phyloP scores from a whole-genome alignment of 192 early-diverging fungal species.

The Backusella sp. region DNA sequence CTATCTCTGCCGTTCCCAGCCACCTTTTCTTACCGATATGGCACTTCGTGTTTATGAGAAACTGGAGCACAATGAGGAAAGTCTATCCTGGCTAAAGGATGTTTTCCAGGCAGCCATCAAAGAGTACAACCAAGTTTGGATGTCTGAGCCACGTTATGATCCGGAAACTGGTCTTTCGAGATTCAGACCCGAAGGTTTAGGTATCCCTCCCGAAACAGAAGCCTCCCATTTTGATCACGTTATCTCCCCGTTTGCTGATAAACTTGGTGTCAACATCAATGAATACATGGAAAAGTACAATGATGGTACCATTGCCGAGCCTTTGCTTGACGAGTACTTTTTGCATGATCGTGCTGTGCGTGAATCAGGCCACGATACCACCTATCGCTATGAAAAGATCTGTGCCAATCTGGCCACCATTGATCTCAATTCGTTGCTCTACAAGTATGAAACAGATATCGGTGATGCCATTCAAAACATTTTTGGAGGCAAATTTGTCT shows the following conservation, averaged over 20 bases:
- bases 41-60: constrained; percentile 71
- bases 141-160: constrained; percentile 77
- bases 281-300: constrained; percentile 79
- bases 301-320: constrained; percentile 65
- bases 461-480: constrained; percentile 64
- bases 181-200: constrained; percentile 85
- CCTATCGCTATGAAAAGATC: constrained; percentile 88
- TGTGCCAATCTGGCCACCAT: constrained; percentile 92
- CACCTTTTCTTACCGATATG: constrained; percentile 99
- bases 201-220: constrained; percentile 99
- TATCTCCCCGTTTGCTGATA: constrained; percentile 76
- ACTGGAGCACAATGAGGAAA: constrained; percentile 55
- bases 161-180: constrained; percentile 72
- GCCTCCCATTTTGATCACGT: constrained; percentile 86
- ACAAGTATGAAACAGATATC: constrained; percentile 96
- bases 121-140: constrained; percentile 94
- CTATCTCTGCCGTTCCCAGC: constrained; percentile 96
- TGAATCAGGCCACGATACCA: constrained; percentile 98
- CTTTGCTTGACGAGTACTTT: constrained; percentile 92
- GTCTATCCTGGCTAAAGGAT: constrained; percentile 63
- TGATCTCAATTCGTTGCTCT: constrained; percentile 90
- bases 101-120: constrained; percentile 77
- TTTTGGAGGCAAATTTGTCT: constrained; percentile 48
- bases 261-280: constrained; percentile 59
- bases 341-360: constrained; percentile 96